phyloP scores from a whole-genome alignment of 768 basidiomycete species.

The Rhizopogon vesiculosus region DNA sequence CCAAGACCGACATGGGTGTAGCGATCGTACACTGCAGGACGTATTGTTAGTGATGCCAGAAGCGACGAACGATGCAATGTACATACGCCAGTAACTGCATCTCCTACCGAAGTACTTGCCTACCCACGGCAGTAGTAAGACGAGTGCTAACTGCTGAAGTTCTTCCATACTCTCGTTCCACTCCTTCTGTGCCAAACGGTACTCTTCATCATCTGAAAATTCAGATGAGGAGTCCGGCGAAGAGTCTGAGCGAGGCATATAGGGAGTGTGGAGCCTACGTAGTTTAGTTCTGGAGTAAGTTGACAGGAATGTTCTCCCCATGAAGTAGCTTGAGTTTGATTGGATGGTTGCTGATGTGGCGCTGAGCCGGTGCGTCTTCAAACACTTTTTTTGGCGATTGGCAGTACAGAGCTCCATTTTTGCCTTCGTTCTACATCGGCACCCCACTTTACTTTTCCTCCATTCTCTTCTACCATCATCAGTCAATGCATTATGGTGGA shows the following conservation, averaged over 20 bases:
- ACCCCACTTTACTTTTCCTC: conserved; percentile 5
- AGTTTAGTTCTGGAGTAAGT: not conserved
- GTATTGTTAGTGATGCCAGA: conserved; percentile 7
- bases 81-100: conserved; percentile 84
- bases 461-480: conserved; percentile 10
- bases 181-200: conserved; percentile 76
- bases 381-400: conserved; percentile 5
- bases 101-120: conserved; percentile 87
- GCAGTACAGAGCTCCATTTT: not conserved
- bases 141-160: conserved; percentile 72
- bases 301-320: not conserved
- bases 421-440: conserved; percentile 4
- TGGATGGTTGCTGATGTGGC: conserved; percentile 10
- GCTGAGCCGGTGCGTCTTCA: conserved; percentile 7
- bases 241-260: conserved; percentile 58
- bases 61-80: conserved; percentile 1
- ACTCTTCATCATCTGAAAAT: conserved; percentile 66
- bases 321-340: not conserved
- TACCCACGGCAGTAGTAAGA: conserved; percentile 79
- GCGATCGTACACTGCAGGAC: conserved; percentile 58
- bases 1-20: conserved; percentile 63
- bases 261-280: not conserved
- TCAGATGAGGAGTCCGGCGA: conserved; percentile 53
- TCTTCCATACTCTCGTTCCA: conserved; percentile 91
- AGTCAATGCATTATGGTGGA: conserved; percentile 48